A percentile compares a stretch with the other conserved stretches of the same genome.
Conservation (phyloP, 441 rosid genomes). For the Brassica balearica region DNA sequence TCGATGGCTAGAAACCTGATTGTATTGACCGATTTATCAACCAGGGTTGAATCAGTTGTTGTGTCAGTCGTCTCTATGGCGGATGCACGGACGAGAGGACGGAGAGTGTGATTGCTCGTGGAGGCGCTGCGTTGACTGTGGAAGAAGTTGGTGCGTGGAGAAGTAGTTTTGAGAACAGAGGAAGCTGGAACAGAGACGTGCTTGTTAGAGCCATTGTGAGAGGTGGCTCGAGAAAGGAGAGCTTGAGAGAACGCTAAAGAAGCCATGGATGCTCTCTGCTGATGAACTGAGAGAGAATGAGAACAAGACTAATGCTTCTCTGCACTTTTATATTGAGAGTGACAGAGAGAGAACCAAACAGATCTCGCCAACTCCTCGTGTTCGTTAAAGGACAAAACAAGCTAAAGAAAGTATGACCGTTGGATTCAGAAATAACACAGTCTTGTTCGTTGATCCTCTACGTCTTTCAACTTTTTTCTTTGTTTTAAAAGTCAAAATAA, state of each 20-base stretch:
- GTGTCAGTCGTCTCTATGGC: constrained; percentile 43
- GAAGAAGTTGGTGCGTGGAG: constrained; percentile 16
- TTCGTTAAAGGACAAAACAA: neutral
- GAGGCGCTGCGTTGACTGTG: constrained; percentile 4
- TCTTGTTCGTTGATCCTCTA: constrained; percentile 47
- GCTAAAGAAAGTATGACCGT: constrained; percentile 56
- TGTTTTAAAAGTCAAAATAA: constrained; percentile 7
- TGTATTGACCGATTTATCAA: constrained; percentile 55
- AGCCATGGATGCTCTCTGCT: constrained; percentile 57
- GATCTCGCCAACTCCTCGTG: constrained; percentile 44
- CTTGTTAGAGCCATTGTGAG: constrained; percentile 46
- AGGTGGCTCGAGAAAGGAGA: constrained; percentile 59
- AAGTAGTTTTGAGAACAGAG: constrained; percentile 54
- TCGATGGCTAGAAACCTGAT: constrained; percentile 55
- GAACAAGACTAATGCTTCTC: neutral
- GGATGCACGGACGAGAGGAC: constrained; percentile 32
- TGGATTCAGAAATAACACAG: constrained; percentile 49
- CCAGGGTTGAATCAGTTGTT: constrained; percentile 47
- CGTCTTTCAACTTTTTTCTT: constrained; percentile 36
- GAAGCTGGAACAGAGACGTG: constrained; percentile 52
- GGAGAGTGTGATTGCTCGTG: constrained; percentile 37
- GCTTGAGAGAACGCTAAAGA: constrained; percentile 75
- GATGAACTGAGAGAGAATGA: constrained; percentile 6
- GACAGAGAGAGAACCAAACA: constrained; percentile 13
- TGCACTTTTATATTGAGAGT: neutral